These are phyloP conservation scores for Darksidea phi DNA, from an alignment of 495 filamentous ascomycete species.

Conservation along the genomic window DNA sequence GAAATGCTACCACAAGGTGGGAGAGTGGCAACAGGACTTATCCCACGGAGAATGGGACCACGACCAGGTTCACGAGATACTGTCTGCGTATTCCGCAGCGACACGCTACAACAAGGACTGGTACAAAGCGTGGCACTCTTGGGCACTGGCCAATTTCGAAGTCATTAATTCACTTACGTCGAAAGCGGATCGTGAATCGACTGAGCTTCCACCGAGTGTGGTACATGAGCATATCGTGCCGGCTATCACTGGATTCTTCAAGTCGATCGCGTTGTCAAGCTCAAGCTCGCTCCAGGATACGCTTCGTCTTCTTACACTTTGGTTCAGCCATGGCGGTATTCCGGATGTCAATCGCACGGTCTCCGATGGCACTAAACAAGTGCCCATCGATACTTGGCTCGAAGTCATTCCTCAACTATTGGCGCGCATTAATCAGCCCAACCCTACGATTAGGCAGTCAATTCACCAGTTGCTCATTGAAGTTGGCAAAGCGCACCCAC, in stretches of 20 bases:
- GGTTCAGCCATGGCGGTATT: constrained; percentile 91
- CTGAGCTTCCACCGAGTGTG: constrained; percentile 59
- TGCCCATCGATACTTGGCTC: constrained; percentile 97
- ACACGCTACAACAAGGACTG: constrained; percentile 88
- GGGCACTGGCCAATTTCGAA: constrained; percentile 99
- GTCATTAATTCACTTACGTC: constrained; percentile 79
- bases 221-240: constrained; percentile 88
- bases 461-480: constrained; percentile 90
- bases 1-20: constrained; percentile 91
- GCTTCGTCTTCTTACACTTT: constrained; percentile 84
- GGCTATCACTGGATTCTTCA: constrained; percentile 90
- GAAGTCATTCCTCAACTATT: constrained; percentile 97
- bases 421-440: constrained; percentile 93
- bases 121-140: constrained; percentile 99
- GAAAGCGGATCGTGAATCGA: constrained; percentile 57
- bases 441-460: constrained; percentile 75
- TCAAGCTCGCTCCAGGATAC: constrained; percentile 95
- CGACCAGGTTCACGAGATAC: constrained; percentile 71
- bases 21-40: constrained; percentile 86
- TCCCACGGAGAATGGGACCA: constrained; percentile 84
- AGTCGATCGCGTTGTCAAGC: constrained; percentile 86
- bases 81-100: constrained; percentile 82
- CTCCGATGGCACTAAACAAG: constrained; percentile 81
- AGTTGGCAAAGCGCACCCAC: constrained; percentile 89
- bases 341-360: constrained; percentile 83